Conservation (phyloP, 108 stramenopile species). For the Stephanodiscus triporus region DNA sequence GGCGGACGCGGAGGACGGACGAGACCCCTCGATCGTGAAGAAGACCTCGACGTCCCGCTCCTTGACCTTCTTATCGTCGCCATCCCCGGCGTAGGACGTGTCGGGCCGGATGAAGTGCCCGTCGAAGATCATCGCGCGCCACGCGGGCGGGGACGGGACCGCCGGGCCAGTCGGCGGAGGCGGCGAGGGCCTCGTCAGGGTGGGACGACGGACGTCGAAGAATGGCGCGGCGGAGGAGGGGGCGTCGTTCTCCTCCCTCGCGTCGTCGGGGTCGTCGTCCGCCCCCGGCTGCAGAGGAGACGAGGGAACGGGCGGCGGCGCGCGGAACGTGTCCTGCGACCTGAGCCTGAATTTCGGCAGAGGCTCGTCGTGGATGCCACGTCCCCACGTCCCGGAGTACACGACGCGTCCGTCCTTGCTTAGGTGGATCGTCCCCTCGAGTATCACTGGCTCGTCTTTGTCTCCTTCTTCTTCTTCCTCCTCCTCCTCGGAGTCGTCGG, state of each 20-base stretch:
- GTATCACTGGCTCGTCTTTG: slow-evolving; percentile 17
- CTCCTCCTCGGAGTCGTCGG: slow-evolving; percentile 1
- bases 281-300: too few relatives aligned
- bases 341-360: slow-evolving; percentile 47
- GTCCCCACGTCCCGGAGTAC: slow-evolving; percentile 46
- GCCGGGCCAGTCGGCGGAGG: background rate
- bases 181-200: background rate
- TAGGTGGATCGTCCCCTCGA: slow-evolving; percentile 28
- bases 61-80: slow-evolving; percentile 37
- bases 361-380: too few relatives aligned
- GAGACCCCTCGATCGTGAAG: background rate
- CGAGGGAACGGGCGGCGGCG: background rate
- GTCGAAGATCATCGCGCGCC: slow-evolving; percentile 48
- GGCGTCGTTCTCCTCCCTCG: background rate
- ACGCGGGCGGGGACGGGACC: background rate
- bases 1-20: too few relatives aligned
- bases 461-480: slow-evolving; percentile 18
- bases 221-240: background rate
- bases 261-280: slow-evolving; percentile 1
- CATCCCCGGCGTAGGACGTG: background rate
- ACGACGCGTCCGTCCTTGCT: slow-evolving; percentile 46
- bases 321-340: slow-evolving; percentile 26
- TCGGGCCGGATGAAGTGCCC: slow-evolving; percentile 38
- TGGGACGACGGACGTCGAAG: slow-evolving; percentile 33
- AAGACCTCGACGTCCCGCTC: slow-evolving; percentile 53